A percentile compares a stretch with the other conserved stretches of the same genome.
Evolutionary conservation across 768 basidiomycete genomes (phyloP).

Genomic region (Boletus speciosus): DNA sequence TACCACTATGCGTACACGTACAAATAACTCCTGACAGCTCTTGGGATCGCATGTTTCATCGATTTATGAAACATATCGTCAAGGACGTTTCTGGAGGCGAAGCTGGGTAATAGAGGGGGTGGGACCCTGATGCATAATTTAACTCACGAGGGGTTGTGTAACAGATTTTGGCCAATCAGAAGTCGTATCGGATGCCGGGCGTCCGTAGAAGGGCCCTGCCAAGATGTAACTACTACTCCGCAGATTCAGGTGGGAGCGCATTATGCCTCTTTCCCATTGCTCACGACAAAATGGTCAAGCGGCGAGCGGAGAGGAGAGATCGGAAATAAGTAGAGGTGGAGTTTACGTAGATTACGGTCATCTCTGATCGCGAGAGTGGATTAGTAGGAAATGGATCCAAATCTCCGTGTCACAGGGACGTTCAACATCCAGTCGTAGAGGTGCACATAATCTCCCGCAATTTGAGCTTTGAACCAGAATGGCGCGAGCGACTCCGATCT

Average conservation of each 20-base stretch:
- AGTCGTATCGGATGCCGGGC: background rate
- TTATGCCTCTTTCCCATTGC: background rate
- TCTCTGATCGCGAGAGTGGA: background rate
- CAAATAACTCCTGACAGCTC: background rate
- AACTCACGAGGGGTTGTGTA: background rate
- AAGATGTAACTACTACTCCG: background rate
- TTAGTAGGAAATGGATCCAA: background rate
- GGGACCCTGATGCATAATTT: background rate
- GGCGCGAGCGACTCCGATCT: background rate
- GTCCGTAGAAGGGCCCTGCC: background rate
- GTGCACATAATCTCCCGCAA: background rate
- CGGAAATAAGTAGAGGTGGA: slow-evolving; percentile 5
- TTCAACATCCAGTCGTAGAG: background rate
- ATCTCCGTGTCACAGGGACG: background rate
- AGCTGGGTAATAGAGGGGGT: background rate
- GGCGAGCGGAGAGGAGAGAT: background rate
- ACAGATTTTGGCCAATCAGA: slow-evolving; percentile 5
- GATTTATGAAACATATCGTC: background rate
- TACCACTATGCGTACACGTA: slow-evolving; percentile 7
- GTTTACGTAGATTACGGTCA: slow-evolving; percentile 8
- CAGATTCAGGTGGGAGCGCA: background rate
- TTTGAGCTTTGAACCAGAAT: background rate
- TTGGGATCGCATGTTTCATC: background rate
- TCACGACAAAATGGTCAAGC: background rate
- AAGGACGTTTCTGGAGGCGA: background rate